A percentile compares a stretch with the other conserved stretches of the same genome.
phyloP scores from a whole-genome alignment of 352 stramenopile species.

The Pythium oligandrum region DNA sequence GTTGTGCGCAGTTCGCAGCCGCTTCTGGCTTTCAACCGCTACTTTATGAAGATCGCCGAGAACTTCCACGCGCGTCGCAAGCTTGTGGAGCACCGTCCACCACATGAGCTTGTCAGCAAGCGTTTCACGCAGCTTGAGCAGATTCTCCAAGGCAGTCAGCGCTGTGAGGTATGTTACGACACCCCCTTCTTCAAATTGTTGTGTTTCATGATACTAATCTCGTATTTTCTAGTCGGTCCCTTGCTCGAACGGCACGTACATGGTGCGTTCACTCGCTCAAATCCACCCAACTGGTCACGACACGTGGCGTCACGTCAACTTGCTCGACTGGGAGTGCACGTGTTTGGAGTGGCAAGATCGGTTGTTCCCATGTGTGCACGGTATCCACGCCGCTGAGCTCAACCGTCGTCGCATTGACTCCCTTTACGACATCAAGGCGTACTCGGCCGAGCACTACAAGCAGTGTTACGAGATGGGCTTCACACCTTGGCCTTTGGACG shows the following conservation, averaged over 20 bases:
- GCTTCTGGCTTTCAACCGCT: conserved; percentile 57
- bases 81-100: conserved; percentile 40
- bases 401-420: conserved; percentile 69
- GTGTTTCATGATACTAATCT: neutral
- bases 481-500: conserved; percentile 60
- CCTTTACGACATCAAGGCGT: conserved; percentile 59
- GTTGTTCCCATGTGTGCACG: conserved; percentile 71
- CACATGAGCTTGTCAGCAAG: conserved; percentile 56
- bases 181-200: neutral
- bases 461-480: conserved; percentile 57
- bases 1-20: conserved; percentile 58
- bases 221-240: conserved; percentile 49
- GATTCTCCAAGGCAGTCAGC: conserved; percentile 67
- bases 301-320: conserved; percentile 72
- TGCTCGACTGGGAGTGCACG: conserved; percentile 71
- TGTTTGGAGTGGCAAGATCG: conserved; percentile 81
- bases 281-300: conserved; percentile 51
- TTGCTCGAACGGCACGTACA: conserved; percentile 73
- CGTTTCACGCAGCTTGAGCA: conserved; percentile 60
- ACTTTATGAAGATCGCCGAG: conserved; percentile 68
- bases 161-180: conserved; percentile 54
- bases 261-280: conserved; percentile 67
- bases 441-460: conserved; percentile 65
- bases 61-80: conserved; percentile 67
- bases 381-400: conserved; percentile 66